A percentile compares a stretch with the other conserved stretches of the same genome.
Evolutionary conservation across 2,329 filamentous ascomycete species (phyloP).

Genomic region (Zalaria obscura): DNA sequence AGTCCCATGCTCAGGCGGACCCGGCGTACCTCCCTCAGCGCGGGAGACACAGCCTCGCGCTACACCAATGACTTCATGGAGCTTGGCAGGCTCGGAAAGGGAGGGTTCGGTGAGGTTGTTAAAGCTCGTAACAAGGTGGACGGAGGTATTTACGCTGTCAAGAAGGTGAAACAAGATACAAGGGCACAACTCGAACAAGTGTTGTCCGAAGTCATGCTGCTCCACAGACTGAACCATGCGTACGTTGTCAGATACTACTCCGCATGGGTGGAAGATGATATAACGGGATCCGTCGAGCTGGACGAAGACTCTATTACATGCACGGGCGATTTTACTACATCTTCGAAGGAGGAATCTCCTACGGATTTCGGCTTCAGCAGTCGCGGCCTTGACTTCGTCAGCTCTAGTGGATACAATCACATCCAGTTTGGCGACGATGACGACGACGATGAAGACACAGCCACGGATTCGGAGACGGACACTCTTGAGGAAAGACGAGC

Average conservation of each 20-base stretch:
- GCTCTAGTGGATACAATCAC: constrained; percentile 62
- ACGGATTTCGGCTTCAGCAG: constrained; percentile 41
- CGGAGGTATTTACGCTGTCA: constrained; percentile 86
- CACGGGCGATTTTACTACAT: constrained; percentile 1
- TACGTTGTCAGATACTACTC: constrained; percentile 83
- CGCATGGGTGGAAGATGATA: constrained; percentile 76
- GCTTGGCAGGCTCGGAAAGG: constrained; percentile 76
- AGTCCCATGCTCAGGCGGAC: constrained; percentile 14
- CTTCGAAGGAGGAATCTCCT: background rate
- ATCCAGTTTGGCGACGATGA: constrained; percentile 61
- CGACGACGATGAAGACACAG: constrained; percentile 23
- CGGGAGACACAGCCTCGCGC: constrained; percentile 39
- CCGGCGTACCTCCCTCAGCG: constrained; percentile 16
- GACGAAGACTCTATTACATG: constrained; percentile 2
- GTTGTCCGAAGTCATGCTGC: constrained; percentile 68
- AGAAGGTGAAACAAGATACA: constrained; percentile 81
- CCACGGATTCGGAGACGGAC: constrained; percentile 25
- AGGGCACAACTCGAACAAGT: constrained; percentile 60
- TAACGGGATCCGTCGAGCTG: constrained; percentile 6
- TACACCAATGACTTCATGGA: constrained; percentile 87
- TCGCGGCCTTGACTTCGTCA: constrained; percentile 83
- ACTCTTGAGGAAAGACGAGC: background rate
- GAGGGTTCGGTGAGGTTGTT: constrained; percentile 91
- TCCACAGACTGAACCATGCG: constrained; percentile 88
- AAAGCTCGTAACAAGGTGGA: constrained; percentile 91